Percentiles rank a stretch among this genome's conserved stretches.
Conservation (phyloP, 768 basidiomycete species). For the Rhodotorula sphaerocarpa region DNA sequence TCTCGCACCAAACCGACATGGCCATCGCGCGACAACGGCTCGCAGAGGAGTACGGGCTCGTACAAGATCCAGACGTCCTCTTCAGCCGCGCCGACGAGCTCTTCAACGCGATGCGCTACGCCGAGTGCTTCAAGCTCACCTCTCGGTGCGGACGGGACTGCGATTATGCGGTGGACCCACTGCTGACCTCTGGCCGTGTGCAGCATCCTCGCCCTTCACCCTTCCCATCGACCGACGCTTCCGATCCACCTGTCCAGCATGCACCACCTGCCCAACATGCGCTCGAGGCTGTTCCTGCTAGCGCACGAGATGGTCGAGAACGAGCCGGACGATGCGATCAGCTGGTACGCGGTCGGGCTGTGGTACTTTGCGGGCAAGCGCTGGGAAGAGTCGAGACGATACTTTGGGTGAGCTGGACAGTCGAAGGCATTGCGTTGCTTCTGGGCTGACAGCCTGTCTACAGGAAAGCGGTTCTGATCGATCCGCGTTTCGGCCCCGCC, state of each 20-base stretch:
- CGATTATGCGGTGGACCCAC: background rate
- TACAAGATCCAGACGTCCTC: conserved; percentile 85
- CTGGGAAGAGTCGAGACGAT: conserved; percentile 84
- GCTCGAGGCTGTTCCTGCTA: conserved; percentile 87
- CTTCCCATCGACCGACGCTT: conserved; percentile 79
- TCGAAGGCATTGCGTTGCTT: no score
- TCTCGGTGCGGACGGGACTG: conserved; percentile 51
- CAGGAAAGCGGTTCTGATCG: conserved; percentile 94
- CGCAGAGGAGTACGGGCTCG: conserved; percentile 70
- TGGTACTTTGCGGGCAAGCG: conserved; percentile 85
- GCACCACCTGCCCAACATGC: conserved; percentile 84
- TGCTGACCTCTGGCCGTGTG: background rate
- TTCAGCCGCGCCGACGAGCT: conserved; percentile 83
- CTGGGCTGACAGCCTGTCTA: background rate
- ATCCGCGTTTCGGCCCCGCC: conserved; percentile 87
- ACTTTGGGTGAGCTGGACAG: conserved; percentile 70
- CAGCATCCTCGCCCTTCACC: conserved; percentile 77
- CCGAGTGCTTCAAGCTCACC: conserved; percentile 86
- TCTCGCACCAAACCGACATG: conserved; percentile 74
- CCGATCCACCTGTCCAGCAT: conserved; percentile 95
- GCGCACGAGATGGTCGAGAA: conserved; percentile 92
- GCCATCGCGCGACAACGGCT: conserved; percentile 67
- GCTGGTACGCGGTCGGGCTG: conserved; percentile 97
- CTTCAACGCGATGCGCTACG: conserved; percentile 81
- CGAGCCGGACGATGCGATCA: conserved; percentile 83